Base-by-base conservation (phyloP, 345 rosid genomes). In the Chamaenerion angustifolium region DNA sequence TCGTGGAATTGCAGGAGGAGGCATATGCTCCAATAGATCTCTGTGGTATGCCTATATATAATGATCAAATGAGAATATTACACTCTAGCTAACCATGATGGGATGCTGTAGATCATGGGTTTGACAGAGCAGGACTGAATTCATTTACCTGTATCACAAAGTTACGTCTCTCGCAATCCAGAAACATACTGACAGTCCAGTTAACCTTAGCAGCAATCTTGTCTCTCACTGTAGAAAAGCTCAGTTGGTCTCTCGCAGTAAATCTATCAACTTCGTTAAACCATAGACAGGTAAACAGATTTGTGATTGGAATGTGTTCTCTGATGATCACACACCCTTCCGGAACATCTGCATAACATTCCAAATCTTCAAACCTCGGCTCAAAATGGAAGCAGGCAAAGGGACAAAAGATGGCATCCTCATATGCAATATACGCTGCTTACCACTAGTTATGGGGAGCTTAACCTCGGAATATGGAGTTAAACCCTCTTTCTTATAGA, bases 131-230 rank as follows among this genome's bases (percentile, higher is more conserved):
- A 31, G 8, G 7, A 8, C 37, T 1, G 37, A 5, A 31, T 31
- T 31, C 5, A 31, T 7, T 31, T 66, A 88, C 97, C 97, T 88
- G 93, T 64, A 78, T 66, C 51, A 88, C 95, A 58, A 88, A 88
- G 59, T 85, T 88, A 37, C 95, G 84, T 64, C 97, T 78, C 65
- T 88, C 97, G 45, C 97, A 88, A 56, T 88, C 97, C 68, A 85
- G 54, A 65, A 88, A 85, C 95, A 85, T 88, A 51, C 72, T 77
- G 63, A 80, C 61, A 49, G 58, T 72, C 89, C 95, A 82, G 59
- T 78, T 64, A 8, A 75, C 80, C 66, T 71, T 80, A 25, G 76
- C 73, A 73, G 66, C 73, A 35, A 85, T 73, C 72, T 82, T 82
- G 75, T 88, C 95, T 71, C 97, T 76, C n/a, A 78, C 85, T 3